phyloP scores from a whole-genome alignment of 768 basidiomycete genomes.

The Mycena indigotica region DNA sequence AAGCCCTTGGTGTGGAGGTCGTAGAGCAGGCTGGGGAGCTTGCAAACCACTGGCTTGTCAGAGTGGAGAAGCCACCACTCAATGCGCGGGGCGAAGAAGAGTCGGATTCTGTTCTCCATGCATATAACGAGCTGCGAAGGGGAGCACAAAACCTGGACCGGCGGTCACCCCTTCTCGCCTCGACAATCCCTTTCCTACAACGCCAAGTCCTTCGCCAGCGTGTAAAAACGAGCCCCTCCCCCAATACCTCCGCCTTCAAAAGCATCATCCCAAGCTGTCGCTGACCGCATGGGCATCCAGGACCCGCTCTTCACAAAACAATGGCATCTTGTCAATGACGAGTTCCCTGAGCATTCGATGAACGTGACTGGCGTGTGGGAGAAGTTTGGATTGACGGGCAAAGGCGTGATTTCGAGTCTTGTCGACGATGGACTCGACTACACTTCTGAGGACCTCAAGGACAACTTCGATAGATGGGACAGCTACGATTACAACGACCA shows the following conservation, averaged over 20 bases:
- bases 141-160: constrained; percentile 31
- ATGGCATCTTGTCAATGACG: constrained; percentile 94
- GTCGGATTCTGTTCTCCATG: constrained; percentile 52
- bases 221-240: constrained; percentile 74
- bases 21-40: constrained; percentile 77
- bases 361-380: constrained; percentile 95
- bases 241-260: constrained; percentile 44
- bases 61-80: constrained; percentile 45
- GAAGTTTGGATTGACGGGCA: constrained; percentile 77
- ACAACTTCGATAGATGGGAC: constrained; percentile 85
- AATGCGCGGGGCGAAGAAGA: constrained; percentile 34
- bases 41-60: constrained; percentile 74
- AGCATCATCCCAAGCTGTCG: constrained; percentile 49
- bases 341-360: constrained; percentile 80
- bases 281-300: constrained; percentile 61
- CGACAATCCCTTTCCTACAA: constrained; percentile 61
- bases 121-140: constrained; percentile 47
- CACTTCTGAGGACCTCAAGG: constrained; percentile 79
- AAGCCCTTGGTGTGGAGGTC: constrained; percentile 73
- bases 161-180: constrained; percentile 52
- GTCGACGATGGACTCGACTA: constrained; percentile 97
- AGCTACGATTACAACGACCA: constrained; percentile 99
- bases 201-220: constrained; percentile 70
- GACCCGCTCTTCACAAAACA: constrained; percentile 86
- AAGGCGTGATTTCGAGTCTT: constrained; percentile 82